Conservation (phyloP, 2,329 filamentous ascomycete species). For the Hawksworthiomyces lignivorus region DNA sequence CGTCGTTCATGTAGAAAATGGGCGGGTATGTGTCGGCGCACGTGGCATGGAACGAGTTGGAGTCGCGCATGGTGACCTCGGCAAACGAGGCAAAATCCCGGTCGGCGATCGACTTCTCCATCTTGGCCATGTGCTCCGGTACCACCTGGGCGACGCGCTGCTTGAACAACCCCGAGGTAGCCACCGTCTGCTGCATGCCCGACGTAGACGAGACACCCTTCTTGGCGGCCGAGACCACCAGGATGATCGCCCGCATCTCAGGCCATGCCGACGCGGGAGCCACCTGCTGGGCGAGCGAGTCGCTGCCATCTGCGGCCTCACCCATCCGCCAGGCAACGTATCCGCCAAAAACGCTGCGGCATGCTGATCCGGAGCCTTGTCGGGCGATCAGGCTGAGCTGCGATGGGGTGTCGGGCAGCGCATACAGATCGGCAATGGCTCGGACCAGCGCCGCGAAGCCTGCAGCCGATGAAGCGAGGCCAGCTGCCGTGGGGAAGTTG, state of each 20-base stretch:
- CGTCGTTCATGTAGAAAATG: slow-evolving; percentile 98
- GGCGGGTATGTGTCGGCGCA: slow-evolving; percentile 94
- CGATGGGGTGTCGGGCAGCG: slow-evolving; percentile 69
- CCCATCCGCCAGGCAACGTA: slow-evolving; percentile 95
- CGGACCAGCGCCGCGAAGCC: slow-evolving; percentile 67
- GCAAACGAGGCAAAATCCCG: slow-evolving; percentile 83
- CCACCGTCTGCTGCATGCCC: slow-evolving; percentile 96
- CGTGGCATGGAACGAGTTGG: slow-evolving; percentile 92
- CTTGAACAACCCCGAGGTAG: slow-evolving; percentile 80
- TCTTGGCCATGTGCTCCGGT: slow-evolving; percentile 19
- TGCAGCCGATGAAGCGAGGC: slow-evolving; percentile 66
- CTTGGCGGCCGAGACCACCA: slow-evolving; percentile 88
- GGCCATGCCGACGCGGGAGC: slow-evolving; percentile 90
- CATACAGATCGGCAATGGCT: slow-evolving; percentile 86
- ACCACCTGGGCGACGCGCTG: slow-evolving; percentile 70
- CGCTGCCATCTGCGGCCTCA: slow-evolving; percentile 64
- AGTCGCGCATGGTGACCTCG: slow-evolving; percentile 90
- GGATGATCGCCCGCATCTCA: slow-evolving; percentile 82
- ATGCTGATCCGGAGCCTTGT: slow-evolving; percentile 91
- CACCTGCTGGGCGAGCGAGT: slow-evolving; percentile 83
- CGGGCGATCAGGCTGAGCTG: slow-evolving; percentile 84
- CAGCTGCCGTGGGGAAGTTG: slow-evolving; percentile 97
- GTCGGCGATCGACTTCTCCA: slow-evolving; percentile 21
- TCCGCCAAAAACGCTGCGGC: slow-evolving; percentile 85
- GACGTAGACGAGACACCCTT: slow-evolving; percentile 90